Percentiles rank a stretch among this genome's conserved stretches.
Evolutionary conservation across 352 stramenopile genomes (phyloP).

Genomic region (Globisporangium abappressorium): DNA sequence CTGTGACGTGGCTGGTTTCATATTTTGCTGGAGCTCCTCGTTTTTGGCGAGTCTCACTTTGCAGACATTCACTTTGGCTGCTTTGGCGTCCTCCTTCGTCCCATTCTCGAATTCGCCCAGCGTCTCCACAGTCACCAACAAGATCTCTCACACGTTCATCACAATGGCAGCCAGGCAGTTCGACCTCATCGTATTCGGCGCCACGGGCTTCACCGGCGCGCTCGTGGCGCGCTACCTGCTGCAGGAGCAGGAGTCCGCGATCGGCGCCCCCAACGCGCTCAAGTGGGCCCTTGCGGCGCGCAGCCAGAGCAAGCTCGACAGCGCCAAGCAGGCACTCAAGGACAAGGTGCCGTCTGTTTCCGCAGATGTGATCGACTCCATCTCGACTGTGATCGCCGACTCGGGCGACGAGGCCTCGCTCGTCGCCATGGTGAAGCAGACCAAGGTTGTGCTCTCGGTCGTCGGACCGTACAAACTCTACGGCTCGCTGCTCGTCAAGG

Average conservation of each 20-base stretch:
- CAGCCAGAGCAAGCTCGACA: conserved; percentile 68
- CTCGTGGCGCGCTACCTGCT: conserved; percentile 73
- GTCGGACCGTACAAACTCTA: conserved; percentile 90
- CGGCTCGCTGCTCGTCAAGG: conserved; percentile 76
- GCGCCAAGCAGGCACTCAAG: conserved; percentile 56
- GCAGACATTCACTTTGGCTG: conserved; percentile 3
- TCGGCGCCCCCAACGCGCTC: conserved; percentile 29
- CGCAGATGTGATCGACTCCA: conserved; percentile 36
- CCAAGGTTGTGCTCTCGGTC: conserved; percentile 73
- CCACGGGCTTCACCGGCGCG: conserved; percentile 87
- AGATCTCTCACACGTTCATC: background rate
- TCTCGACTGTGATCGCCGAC: conserved; percentile 55
- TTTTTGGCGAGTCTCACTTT: conserved; percentile 1
- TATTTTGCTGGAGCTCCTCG: background rate
- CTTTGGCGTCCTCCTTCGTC: too few species aligned
- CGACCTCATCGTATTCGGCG: conserved; percentile 82
- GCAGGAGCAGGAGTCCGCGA: conserved; percentile 32
- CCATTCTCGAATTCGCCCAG: background rate
- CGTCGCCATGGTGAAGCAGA: conserved; percentile 70
- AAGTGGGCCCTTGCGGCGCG: conserved; percentile 89
- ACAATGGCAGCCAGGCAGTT: conserved; percentile 29
- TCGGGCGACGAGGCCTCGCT: conserved; percentile 56
- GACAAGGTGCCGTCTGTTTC: conserved; percentile 35
- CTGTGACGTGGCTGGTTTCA: background rate
- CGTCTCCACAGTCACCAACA: background rate